Percentiles rank a stretch among this genome's conserved stretches.
These are phyloP conservation scores for Kuraishia piskuri DNA, from an alignment of 805 yeast species.

Conservation along the genomic window DNA sequence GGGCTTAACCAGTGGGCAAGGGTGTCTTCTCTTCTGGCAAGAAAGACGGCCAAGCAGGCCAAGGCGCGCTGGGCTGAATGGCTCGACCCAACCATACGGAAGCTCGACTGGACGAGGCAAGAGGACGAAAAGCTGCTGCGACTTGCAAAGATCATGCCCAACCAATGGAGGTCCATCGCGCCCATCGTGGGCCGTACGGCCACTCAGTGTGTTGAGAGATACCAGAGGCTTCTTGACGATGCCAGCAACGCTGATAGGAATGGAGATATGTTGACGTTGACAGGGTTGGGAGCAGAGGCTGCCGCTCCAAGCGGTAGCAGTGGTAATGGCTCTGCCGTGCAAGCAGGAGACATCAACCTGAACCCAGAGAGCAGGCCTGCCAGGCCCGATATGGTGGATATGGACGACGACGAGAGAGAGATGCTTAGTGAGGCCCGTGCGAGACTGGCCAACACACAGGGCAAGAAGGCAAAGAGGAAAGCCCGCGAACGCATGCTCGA, in stretches of 20 bases:
- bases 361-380: slow-evolving; percentile 76
- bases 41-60: slow-evolving; percentile 86
- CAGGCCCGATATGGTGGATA: slow-evolving; percentile 66
- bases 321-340: slow-evolving; percentile 10
- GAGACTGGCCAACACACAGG: slow-evolving; percentile 84
- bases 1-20: slow-evolving; percentile 95
- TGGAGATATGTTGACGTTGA: slow-evolving; percentile 12
- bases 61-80: slow-evolving; percentile 90
- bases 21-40: slow-evolving; percentile 75
- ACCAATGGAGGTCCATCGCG: slow-evolving; percentile 93
- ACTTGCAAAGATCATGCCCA: slow-evolving; percentile 67
- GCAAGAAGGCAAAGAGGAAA: slow-evolving; percentile 88
- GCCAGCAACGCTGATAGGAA: slow-evolving; percentile 12
- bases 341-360: slow-evolving; percentile 54
- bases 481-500: slow-evolving; percentile 76
- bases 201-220: slow-evolving; percentile 77
- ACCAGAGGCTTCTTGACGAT: slow-evolving; percentile 60
- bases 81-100: slow-evolving; percentile 65
- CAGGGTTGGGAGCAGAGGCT: slow-evolving; percentile 40
- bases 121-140: slow-evolving; percentile 70
- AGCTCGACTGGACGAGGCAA: slow-evolving; percentile 58
- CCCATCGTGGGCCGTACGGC: slow-evolving; percentile 78
- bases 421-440: slow-evolving; percentile 95
- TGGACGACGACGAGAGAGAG: slow-evolving; percentile 85
- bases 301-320: slow-evolving; percentile 28